phyloP scores from a whole-genome alignment of 1,284 basidiomycete genomes.

The Rhodotorula sp. region DNA sequence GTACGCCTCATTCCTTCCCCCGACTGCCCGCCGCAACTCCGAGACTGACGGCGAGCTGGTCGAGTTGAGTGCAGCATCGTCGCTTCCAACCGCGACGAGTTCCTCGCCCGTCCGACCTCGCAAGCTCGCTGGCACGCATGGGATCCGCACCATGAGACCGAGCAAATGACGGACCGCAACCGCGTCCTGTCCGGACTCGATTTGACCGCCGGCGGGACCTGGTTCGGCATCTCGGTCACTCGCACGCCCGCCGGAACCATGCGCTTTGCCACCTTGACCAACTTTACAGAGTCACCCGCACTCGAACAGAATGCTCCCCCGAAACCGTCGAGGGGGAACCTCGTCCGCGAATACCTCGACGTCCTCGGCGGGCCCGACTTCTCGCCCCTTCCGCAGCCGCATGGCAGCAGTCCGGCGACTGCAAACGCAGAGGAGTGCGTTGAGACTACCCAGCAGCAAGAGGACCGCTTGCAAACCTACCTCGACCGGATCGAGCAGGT shows the following conservation, averaged over 20 bases:
- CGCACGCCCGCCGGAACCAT: neutral
- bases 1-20: neutral
- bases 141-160: neutral
- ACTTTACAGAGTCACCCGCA: slow-evolving; percentile 38
- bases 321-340: slow-evolving; percentile 8
- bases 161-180: neutral
- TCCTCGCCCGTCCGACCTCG: slow-evolving; percentile 40
- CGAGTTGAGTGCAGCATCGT: slow-evolving; percentile 28
- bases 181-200: slow-evolving; percentile 40
- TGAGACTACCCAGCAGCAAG: neutral
- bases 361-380: slow-evolving; percentile 26
- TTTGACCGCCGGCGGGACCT: slow-evolving; percentile 42
- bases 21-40: neutral
- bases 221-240: slow-evolving; percentile 38
- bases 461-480: slow-evolving; percentile 17
- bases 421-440: too few species aligned
- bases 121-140: slow-evolving; percentile 34
- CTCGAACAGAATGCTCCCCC: neutral
- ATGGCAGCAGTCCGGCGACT: too few species aligned
- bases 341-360: slow-evolving; percentile 20
- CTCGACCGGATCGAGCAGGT: slow-evolving; percentile 22
- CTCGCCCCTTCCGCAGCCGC: neutral
- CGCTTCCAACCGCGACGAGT: slow-evolving; percentile 43
- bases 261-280: slow-evolving; percentile 42
- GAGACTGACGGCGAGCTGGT: neutral